These are phyloP conservation scores for Penicillium arizonense DNA, from an alignment of 495 filamentous ascomycete species.

Conservation along the genomic window DNA sequence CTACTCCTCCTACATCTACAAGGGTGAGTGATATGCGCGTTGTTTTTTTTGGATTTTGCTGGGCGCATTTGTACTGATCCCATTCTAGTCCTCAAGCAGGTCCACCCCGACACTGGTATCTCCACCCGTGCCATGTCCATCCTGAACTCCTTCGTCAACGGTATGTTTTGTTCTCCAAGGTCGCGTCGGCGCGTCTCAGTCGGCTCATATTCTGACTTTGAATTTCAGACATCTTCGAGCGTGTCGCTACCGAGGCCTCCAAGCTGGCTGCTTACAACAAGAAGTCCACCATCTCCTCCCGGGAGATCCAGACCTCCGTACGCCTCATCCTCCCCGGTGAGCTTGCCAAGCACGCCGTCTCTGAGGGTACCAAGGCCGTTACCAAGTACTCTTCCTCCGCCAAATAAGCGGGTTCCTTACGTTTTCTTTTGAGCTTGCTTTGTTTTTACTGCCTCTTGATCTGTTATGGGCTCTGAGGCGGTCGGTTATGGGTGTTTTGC, in stretches of 20 bases:
- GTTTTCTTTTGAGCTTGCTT: conserved; percentile 46
- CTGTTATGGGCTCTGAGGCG: conserved; percentile 60
- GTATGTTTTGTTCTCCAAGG: conserved; percentile 51
- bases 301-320: conserved; percentile 99
- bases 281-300: conserved; percentile 99
- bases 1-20: conserved; percentile 99
- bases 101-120: conserved; percentile 99
- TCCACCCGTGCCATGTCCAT: conserved; percentile 99
- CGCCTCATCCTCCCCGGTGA: conserved; percentile 97
- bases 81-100: conserved; percentile 91
- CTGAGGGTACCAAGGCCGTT: conserved; percentile 99
- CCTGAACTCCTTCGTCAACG: conserved; percentile 99
- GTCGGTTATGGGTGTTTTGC: conserved; percentile 62
- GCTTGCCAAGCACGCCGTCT: conserved; percentile 98
- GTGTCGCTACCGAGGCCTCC: conserved; percentile 96
- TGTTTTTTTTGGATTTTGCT: neutral
- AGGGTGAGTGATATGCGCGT: conserved; percentile 62
- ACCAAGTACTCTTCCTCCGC: conserved; percentile 99
- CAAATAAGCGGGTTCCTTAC: conserved; percentile 71
- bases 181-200: conserved; percentile 3
- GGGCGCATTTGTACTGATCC: conserved; percentile 28
- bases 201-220: conserved; percentile 6
- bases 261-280: conserved; percentile 99
- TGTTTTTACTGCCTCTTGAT: conserved; percentile 53
- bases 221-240: conserved; percentile 94